These are phyloP conservation scores for Zalaria obscura DNA, from an alignment of 2,329 filamentous ascomycete genomes.

Conservation along the genomic window DNA sequence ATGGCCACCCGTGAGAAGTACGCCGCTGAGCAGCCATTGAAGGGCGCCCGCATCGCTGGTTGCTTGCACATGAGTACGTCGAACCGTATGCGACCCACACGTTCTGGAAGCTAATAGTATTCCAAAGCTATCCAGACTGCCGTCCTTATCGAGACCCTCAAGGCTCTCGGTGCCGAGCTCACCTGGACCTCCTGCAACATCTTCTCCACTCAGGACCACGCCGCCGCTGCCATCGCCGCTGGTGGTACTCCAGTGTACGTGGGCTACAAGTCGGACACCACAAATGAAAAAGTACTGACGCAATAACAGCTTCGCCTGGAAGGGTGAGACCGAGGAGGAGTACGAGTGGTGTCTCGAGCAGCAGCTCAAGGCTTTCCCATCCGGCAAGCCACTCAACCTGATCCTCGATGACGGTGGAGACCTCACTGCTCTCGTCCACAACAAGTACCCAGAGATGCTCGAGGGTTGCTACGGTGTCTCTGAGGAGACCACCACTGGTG, in stretches of 20 bases:
- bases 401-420: constrained; percentile 99
- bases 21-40: constrained; percentile 80
- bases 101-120: constrained; percentile 5
- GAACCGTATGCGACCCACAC: not conserved
- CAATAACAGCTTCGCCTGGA: constrained; percentile 49
- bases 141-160: constrained; percentile 97
- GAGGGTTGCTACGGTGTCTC: constrained; percentile 97
- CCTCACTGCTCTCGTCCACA: constrained; percentile 88
- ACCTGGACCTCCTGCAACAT: constrained; percentile 99
- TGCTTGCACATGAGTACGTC: constrained; percentile 88
- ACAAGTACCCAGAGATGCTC: constrained; percentile 97
- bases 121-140: constrained; percentile 81
- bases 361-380: constrained; percentile 94
- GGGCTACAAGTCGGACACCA: not conserved
- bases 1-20: constrained; percentile 93
- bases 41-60: constrained; percentile 88
- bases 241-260: constrained; percentile 70
- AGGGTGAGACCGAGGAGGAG: constrained; percentile 97
- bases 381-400: constrained; percentile 90
- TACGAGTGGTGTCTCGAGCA: constrained; percentile 99
- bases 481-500: constrained; percentile 98
- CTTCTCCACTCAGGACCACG: constrained; percentile 98
- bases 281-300: constrained; percentile 20
- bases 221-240: constrained; percentile 91
- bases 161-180: constrained; percentile 86